Percentiles rank a stretch among this genome's conserved stretches.
Conservation (phyloP, 495 filamentous ascomycete species). For the Lophium mytilinum region DNA sequence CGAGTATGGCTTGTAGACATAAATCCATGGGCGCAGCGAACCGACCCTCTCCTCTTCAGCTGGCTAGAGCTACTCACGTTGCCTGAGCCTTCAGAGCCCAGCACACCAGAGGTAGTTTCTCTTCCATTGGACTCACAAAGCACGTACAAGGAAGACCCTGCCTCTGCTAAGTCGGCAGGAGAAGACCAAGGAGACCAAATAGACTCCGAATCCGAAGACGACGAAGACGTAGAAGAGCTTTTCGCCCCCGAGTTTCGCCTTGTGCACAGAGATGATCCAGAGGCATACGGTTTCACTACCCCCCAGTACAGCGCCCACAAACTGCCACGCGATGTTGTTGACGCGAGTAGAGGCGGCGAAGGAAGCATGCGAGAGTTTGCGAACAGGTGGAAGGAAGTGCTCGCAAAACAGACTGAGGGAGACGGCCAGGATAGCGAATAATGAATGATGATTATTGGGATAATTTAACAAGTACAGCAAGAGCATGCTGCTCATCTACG, state of each 20-base stretch:
- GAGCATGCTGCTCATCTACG: too few relatives aligned
- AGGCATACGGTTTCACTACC: constrained; percentile 75
- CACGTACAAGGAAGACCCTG: constrained; percentile 4
- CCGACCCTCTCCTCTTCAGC: constrained; percentile 80
- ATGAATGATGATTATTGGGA: constrained; percentile 8
- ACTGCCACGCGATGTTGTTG: constrained; percentile 86
- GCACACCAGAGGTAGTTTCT: neutral
- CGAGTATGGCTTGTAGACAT: constrained; percentile 84
- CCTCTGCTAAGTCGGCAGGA: neutral
- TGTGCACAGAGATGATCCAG: constrained; percentile 72
- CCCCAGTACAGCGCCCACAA: constrained; percentile 94
- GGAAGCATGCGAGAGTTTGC: constrained; percentile 78
- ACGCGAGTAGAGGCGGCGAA: constrained; percentile 70
- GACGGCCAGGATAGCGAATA: constrained; percentile 35
- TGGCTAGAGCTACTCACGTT: constrained; percentile 81
- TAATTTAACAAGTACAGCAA: too few relatives aligned
- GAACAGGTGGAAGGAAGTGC: constrained; percentile 73
- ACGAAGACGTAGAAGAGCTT: constrained; percentile 49
- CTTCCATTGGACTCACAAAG: constrained; percentile 31
- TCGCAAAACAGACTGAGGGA: constrained; percentile 48
- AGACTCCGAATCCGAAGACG: constrained; percentile 36
- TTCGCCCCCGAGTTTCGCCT: constrained; percentile 72
- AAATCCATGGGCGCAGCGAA: constrained; percentile 88
- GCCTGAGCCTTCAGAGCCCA: constrained; percentile 42
- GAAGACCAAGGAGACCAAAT: constrained; percentile 10